phyloP scores from a whole-genome alignment of 352 stramenopile species.

The Pythium guiyangense region DNA sequence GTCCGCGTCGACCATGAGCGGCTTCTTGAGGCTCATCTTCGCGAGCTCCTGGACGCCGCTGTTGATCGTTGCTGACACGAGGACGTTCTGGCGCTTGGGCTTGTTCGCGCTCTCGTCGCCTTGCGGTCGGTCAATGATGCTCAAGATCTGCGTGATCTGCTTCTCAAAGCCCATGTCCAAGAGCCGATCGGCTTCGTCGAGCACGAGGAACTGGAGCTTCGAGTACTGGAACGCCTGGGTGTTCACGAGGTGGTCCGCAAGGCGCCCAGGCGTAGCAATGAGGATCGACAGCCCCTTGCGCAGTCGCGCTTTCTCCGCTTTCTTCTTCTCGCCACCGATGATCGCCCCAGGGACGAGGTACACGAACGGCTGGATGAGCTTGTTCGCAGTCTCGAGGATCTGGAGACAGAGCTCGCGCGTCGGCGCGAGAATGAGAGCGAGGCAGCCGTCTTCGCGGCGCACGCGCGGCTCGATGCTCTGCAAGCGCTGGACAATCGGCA shows the following conservation, averaged over 20 bases:
- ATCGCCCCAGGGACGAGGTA: constrained; percentile 83
- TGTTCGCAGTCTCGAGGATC: constrained; percentile 93
- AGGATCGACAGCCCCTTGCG: constrained; percentile 95
- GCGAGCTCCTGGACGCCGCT: constrained; percentile 78
- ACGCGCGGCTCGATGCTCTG: constrained; percentile 67
- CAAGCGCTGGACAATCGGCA: constrained; percentile 93
- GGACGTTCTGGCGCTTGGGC: constrained; percentile 57
- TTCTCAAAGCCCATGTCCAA: constrained; percentile 99
- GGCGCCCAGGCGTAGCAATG: constrained; percentile 95
- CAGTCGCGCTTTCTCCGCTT: constrained; percentile 81
- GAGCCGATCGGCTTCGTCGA: constrained; percentile 99
- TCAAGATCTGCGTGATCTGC: constrained; percentile 98
- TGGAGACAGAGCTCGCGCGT: constrained; percentile 95
- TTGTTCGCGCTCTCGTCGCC: constrained; percentile 22
- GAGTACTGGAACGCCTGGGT: constrained; percentile 89
- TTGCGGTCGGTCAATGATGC: constrained; percentile 90
- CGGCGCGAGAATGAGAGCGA: constrained; percentile 91
- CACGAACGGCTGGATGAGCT: constrained; percentile 93
- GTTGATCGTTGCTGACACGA: constrained; percentile 89
- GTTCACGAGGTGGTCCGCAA: constrained; percentile 97
- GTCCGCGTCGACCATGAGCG: constrained; percentile 77
- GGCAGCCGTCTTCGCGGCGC: constrained; percentile 76
- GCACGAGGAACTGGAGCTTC: constrained; percentile 92
- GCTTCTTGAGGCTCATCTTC: constrained; percentile 77
- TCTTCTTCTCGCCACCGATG: constrained; percentile 93